Base-by-base conservation (phyloP, 805 yeast genomes). In the Candida sakaeoensis region DNA sequence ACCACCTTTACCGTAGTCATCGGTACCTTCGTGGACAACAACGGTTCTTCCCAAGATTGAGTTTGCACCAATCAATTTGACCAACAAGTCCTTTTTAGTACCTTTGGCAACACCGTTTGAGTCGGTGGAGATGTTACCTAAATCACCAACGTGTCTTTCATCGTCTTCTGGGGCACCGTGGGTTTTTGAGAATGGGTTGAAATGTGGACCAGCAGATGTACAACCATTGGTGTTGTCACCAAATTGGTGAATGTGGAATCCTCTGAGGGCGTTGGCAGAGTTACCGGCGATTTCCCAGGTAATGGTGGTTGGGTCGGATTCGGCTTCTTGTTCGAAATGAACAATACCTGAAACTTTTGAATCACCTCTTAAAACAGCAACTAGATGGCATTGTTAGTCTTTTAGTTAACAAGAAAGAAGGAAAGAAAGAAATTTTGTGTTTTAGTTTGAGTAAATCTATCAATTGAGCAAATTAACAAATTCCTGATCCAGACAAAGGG, bases 141-240 rank as follows among this genome's bases (percentile, higher is more conserved):
- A 74, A 67, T 93, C 99, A 69, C 99, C 99, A 57, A 83, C 93
- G 72, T 87, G 96, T 72, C 91, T 79, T 46, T 55, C 66, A 50
- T 75, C 80, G 54, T 84, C 95, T 55, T 78, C 79, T 68, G 96
- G 96, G 42, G 90, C 89, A 73, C 97, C 97, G 65, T 89, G 97
- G 51, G 78, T 78, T 75, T 85, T 84, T 47, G 78, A 75, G 63
- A 83, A 84, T 52, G 96, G 96, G 78, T 90, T 69, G 79, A 88
- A 89, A 73, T 90, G 97, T 44, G 96, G 96, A 60, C 97, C 97
- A 40, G 97, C 96, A 51, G 96, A 86, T 45, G 96, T 91, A 74
- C 99, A 93, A 52, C 99, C 99, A 66, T 93, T 93, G 70, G 99
- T 88, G 81, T 87, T 88, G 75, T 93, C 99, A 73, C 99, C 99